Evolutionary conservation across 1,284 basidiomycete genomes (phyloP).

Genomic region (Lentinus polychrous): DNA sequence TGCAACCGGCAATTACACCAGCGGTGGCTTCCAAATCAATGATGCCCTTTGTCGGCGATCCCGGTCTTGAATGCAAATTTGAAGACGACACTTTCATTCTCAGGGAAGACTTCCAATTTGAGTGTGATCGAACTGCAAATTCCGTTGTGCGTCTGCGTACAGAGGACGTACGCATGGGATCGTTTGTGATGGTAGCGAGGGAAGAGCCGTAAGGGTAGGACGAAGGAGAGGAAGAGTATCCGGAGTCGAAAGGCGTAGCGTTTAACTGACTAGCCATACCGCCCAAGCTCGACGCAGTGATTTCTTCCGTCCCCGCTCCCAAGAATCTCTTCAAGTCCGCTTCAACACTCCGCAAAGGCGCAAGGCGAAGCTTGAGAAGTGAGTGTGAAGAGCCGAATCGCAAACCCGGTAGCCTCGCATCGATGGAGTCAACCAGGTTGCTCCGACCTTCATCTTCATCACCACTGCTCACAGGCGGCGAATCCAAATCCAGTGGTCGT

Average conservation of each 20-base stretch:
- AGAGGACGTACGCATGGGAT: background rate
- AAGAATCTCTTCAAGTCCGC: conserved; percentile 43
- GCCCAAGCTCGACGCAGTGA: conserved; percentile 11
- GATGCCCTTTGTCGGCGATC: conserved; percentile 6
- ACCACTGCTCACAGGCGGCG: background rate
- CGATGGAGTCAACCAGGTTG: conserved; percentile 1
- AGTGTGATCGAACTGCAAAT: conserved; percentile 25
- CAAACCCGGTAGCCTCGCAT: conserved; percentile 9
- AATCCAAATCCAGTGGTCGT: background rate
- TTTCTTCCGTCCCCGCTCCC: conserved; percentile 41
- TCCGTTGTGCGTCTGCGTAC: conserved; percentile 13
- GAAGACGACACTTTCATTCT: background rate
- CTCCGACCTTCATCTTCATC: conserved; percentile 3
- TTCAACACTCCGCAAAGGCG: conserved; percentile 49
- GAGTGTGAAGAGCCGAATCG: conserved; percentile 37
- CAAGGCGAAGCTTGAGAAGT: conserved; percentile 41
- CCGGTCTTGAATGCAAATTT: background rate
- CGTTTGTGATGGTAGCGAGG: conserved; percentile 6
- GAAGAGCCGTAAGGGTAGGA: background rate
- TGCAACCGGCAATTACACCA: conserved; percentile 51
- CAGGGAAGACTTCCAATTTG: conserved; percentile 18
- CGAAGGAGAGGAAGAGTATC: background rate
- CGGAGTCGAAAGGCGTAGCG: conserved; percentile 20
- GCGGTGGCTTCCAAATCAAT: conserved; percentile 37
- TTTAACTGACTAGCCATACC: conserved; percentile 8